A percentile compares a stretch with the other conserved stretches of the same genome.
phyloP scores from a whole-genome alignment of 305 asterid genomes.

The Petunia hybrid region DNA sequence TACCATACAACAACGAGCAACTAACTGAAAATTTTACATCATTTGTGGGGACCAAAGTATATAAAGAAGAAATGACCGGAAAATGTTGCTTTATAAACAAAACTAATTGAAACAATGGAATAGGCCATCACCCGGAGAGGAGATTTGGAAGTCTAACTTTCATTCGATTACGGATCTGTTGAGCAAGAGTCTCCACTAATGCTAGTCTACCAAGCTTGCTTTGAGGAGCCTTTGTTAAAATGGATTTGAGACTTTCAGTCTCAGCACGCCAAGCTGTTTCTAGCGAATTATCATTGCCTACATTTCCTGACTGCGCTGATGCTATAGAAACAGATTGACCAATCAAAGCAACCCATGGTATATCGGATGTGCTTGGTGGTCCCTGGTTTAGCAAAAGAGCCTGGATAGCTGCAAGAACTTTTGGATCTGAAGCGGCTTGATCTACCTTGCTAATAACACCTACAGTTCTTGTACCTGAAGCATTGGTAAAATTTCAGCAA shows the following conservation, averaged over 20 bases:
- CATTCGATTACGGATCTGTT: constrained; percentile 91
- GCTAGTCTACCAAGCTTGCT: constrained; percentile 37
- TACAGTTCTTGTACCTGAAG: constrained; percentile 89
- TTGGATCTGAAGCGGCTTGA: constrained; percentile 96
- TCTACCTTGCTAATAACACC: constrained; percentile 98
- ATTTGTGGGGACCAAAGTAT: constrained; percentile 24
- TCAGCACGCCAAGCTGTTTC: constrained; percentile 50
- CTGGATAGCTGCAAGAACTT: constrained; percentile 93
- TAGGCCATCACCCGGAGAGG: constrained; percentile 74
- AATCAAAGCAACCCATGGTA: constrained; percentile 98
- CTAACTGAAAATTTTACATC: background rate
- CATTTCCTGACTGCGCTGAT: constrained; percentile 87
- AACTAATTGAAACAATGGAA: constrained; percentile 12
- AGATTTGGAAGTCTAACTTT: constrained; percentile 91
- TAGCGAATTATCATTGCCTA: constrained; percentile 43
- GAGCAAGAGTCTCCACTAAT: constrained; percentile 92
- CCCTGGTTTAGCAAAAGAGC: constrained; percentile 95
- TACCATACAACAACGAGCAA: background rate
- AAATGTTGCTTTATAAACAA: background rate
- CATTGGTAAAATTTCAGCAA: constrained; percentile 12
- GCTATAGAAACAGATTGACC: constrained; percentile 58
- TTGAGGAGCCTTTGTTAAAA: constrained; percentile 45
- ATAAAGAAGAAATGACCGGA: background rate
- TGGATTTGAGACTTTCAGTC: constrained; percentile 45
- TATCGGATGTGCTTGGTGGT: constrained; percentile 93